Evolutionary conservation across 1,139 yeast species (phyloP).

Genomic region (Kazachstania sp.): DNA sequence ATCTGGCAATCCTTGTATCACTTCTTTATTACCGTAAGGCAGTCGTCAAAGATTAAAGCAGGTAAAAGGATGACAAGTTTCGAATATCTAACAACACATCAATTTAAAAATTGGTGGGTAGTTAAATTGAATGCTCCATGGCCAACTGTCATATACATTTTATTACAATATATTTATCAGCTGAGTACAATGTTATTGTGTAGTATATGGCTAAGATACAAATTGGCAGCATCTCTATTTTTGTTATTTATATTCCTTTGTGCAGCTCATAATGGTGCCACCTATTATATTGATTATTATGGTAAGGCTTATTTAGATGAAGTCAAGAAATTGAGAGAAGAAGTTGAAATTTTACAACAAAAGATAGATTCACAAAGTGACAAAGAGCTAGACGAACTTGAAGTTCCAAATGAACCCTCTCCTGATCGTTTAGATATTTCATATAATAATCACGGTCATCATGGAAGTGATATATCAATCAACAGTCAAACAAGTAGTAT

Average conservation of each 20-base stretch:
- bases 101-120: conserved; percentile 56
- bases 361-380: conserved; percentile 11
- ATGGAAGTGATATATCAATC: not conserved
- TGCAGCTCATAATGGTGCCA: conserved; percentile 90
- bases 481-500: not conserved
- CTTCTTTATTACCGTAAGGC: conserved; percentile 77
- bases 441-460: not conserved
- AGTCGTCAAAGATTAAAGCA: conserved; percentile 70
- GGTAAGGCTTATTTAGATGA: conserved; percentile 82
- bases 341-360: conserved; percentile 49
- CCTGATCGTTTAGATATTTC: not conserved
- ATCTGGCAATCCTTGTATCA: conserved; percentile 91
- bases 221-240: conserved; percentile 59
- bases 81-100: conserved; percentile 69
- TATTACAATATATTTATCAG: conserved; percentile 83
- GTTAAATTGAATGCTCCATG: conserved; percentile 80
- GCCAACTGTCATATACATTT: conserved; percentile 77
- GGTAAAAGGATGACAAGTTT: conserved; percentile 80
- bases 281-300: conserved; percentile 84
- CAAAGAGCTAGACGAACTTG: not conserved
- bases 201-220: conserved; percentile 74
- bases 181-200: conserved; percentile 78
- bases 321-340: conserved; percentile 58
- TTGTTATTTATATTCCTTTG: conserved; percentile 61
- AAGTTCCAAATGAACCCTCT: not conserved